Evolutionary conservation across 257 asterid species (phyloP).

Genomic region (Scutellaria barbata): DNA sequence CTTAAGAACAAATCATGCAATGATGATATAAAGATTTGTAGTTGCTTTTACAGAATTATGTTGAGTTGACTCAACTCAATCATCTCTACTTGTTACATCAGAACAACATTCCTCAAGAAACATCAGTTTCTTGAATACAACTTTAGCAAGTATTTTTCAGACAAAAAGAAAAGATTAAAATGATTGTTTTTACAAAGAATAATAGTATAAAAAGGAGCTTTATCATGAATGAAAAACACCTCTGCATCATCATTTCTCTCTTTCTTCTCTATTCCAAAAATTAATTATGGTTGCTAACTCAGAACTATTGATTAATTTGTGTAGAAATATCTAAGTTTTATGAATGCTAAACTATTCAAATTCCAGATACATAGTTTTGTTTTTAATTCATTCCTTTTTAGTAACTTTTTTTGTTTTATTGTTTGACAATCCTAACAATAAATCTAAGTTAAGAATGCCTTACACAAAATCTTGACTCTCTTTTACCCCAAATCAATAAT

Average conservation of each 20-base stretch:
- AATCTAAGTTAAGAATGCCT: not conserved
- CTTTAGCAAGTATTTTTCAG: not conserved
- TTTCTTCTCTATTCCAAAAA: not conserved
- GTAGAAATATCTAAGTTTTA: not conserved
- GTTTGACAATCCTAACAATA: no score
- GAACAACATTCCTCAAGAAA: not conserved
- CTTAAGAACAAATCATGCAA: conserved; percentile 31
- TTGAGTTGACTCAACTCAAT: not conserved
- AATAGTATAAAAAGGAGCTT: not conserved
- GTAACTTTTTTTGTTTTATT: no score
- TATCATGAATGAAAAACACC: no score
- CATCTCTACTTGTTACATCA: conserved; percentile 4
- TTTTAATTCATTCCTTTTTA: no score
- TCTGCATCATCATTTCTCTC: conserved; percentile 8
- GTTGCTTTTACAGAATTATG: conserved; percentile 5
- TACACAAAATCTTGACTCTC: not conserved
- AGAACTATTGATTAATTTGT: not conserved
- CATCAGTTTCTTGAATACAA: not conserved
- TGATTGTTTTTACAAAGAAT: not conserved
- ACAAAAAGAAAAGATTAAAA: not conserved
- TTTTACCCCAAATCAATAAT: not conserved
- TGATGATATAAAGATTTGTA: not conserved
- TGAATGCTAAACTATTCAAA: no score
- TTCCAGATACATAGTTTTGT: no score
- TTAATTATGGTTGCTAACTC: not conserved